Base-by-base conservation (phyloP, 2,329 filamentous ascomycete genomes). In the Aureobasidium sp. region DNA sequence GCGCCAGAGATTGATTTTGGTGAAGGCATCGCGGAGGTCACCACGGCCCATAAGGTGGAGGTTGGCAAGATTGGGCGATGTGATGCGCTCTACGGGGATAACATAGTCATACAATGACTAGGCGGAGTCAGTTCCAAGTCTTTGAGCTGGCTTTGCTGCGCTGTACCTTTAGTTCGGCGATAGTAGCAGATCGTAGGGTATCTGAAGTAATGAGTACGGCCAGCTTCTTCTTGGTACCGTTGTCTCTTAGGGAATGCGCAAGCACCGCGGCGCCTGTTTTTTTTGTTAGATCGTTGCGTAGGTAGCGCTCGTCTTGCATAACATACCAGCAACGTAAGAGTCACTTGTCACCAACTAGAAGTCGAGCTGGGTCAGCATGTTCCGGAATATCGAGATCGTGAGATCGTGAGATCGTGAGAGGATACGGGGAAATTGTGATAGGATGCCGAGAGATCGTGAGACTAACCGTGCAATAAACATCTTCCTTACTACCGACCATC, bases 1-100 rank as follows among this genome's bases (percentile, higher is more conserved):
- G 66, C 87, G 89, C 94, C 94, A 99, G 21, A 99, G 81, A 67
- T 90, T 86, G 75, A 99, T 92, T 78, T 99, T 99, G 67, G 94
- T 97, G 71, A 97, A 97, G 65, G 92, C 89, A 32, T 91, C 93
- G 70, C 93, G 86, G 55, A 99, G 82, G 71, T 99, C 94, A 65
- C 86, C 83, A 59, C 94, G 89, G 72, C 91, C 86, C 92, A 99
- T 97, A 61, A 97, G 83, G 74, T 88, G 85, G 61, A 99, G 84
- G 70, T 97, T 97, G 62, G 85, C 85, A 3, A 90, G 88, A 47
- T 83, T 84, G 62, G 83, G 81, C 73, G 92, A 97, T 65, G 83
- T 83, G 71, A 97, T 86, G 65, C 87, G 85, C 61, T 87, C 82
- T 61, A 97, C 90, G 36, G 92, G 87, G 65, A 97, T 88, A 63